Base-by-base conservation (phyloP, 441 rosid genomes). In the Erodium moschatum region DNA sequence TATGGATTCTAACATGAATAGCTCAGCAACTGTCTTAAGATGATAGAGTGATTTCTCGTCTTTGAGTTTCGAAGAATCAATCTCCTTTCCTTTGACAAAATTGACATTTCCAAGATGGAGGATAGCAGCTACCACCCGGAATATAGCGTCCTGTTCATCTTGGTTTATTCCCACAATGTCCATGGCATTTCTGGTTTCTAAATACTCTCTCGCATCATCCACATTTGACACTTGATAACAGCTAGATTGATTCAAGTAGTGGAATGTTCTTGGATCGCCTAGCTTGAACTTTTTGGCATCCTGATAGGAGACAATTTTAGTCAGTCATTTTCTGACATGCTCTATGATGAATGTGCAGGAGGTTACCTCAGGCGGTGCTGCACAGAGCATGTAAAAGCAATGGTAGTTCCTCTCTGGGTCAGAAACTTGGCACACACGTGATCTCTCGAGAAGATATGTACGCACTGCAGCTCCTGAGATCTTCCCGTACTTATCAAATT, bases 381-480 rank as follows among this genome's bases (percentile, higher is more conserved):
- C 89, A 84, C 99, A 95, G 24, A 95, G 92, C 69, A 92, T 89
- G 84, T 95, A 95, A 81, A 95, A 95, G 75, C 98, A 92, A 65
- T 95, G 99, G 73, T 95, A 95, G 79, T 92, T 95, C 84, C 99
- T 90, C 82, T 96, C 99, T 74, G 99, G 99, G 77, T 86, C 84
- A 66, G 97, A 90, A 81, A 92, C 82, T 84, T 96, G 98, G 88
- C 99, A 92, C 77, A 96, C 99, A 73, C 98, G 98, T 74, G 99
- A 96, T 71, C 99, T 87, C 82, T 96, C 99, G 64, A 96, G 91
- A 85, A 96, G 78, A 85, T 96, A 96, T 67, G 99, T 96, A 61
- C 99, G 80, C 68, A 96, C 87, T 67, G 99, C 99, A 67, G 99
- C 99, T 69, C 99, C 99, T 67, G 99, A 95, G 78, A 95, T 92